Percentiles rank a stretch among this genome's conserved stretches.
Conservation (phyloP, 169 alveolate genomes). For the Cryptosporidium baileyi region DNA sequence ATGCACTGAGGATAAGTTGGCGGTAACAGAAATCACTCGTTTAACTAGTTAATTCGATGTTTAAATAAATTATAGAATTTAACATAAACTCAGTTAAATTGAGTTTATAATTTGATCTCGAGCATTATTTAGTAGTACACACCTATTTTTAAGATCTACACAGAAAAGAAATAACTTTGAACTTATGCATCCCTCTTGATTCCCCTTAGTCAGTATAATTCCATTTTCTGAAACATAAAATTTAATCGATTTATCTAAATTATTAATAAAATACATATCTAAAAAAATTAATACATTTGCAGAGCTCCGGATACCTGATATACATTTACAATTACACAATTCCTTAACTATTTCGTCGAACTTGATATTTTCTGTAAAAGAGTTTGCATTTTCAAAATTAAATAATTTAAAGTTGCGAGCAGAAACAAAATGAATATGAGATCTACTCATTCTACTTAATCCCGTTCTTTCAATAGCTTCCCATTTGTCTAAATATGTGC, state of each 20-base stretch:
- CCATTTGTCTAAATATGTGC: slow-evolving; percentile 42
- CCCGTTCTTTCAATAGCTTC: slow-evolving; percentile 9
- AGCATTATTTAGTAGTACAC: slow-evolving; percentile 3
- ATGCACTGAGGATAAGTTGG: slow-evolving; percentile 2
- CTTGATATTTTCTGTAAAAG: not conserved
- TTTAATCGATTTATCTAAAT: not conserved
- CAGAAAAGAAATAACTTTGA: slow-evolving; percentile 17
- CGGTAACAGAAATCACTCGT: slow-evolving; percentile 25
- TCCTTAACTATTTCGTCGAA: slow-evolving; percentile 2
- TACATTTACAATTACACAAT: slow-evolving; percentile 4
- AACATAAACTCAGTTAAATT: not conserved
- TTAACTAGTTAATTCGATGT: no score
- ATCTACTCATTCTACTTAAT: slow-evolving; percentile 20
- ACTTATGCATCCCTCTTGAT: slow-evolving; percentile 1
- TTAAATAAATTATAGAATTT: not conserved
- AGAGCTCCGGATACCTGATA: slow-evolving; percentile 9
- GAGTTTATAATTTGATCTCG: not conserved
- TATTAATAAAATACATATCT: not conserved
- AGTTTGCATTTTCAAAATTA: not conserved
- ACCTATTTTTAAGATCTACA: slow-evolving; percentile 28
- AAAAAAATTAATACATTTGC: slow-evolving; percentile 14
- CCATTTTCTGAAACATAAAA: slow-evolving; percentile 28
- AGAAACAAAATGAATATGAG: slow-evolving; percentile 52
- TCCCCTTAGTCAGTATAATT: slow-evolving; percentile 15
- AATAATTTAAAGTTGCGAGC: slow-evolving; percentile 4